Evolutionary conservation across 371 early-diverging fungal genomes (phyloP).

Genomic region (Amoeboaphelidium protococcarum): DNA sequence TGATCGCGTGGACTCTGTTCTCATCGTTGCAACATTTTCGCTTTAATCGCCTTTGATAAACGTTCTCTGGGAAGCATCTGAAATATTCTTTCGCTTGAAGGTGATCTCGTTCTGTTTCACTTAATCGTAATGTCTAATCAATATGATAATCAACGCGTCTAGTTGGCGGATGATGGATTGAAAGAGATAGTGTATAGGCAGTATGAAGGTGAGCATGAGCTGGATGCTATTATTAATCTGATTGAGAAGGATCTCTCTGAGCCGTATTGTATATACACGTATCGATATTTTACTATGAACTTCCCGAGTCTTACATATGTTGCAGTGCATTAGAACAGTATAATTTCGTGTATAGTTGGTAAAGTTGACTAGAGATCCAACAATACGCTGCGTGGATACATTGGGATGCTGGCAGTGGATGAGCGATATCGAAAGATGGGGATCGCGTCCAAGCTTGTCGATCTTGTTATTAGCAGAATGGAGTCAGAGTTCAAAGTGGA

Average conservation of each 20-base stretch:
- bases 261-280: constrained; percentile 86
- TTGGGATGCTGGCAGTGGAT: constrained; percentile 82
- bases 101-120: too few relatives aligned
- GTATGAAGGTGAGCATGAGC: constrained; percentile 22
- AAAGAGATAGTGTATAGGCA: too few relatives aligned
- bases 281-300: too few relatives aligned
- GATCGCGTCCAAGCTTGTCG: constrained; percentile 21
- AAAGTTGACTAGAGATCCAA: constrained; percentile 30
- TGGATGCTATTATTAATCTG: constrained; percentile 37
- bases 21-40: too few relatives aligned
- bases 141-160: too few relatives aligned
- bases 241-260: constrained; percentile 78
- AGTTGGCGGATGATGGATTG: too few relatives aligned
- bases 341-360: constrained; percentile 67
- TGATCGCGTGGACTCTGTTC: too few relatives aligned
- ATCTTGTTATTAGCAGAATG: background rate
- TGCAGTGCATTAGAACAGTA: constrained; percentile 10
- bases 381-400: constrained; percentile 48
- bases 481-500: background rate
- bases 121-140: too few relatives aligned
- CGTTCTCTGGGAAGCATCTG: too few relatives aligned
- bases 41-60: too few relatives aligned
- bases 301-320: constrained; percentile 16
- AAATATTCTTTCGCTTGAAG: too few relatives aligned
- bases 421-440: constrained; percentile 42